Conservation (phyloP, 169 alveolate species). For the Plasmodium chabaudi region DNA sequence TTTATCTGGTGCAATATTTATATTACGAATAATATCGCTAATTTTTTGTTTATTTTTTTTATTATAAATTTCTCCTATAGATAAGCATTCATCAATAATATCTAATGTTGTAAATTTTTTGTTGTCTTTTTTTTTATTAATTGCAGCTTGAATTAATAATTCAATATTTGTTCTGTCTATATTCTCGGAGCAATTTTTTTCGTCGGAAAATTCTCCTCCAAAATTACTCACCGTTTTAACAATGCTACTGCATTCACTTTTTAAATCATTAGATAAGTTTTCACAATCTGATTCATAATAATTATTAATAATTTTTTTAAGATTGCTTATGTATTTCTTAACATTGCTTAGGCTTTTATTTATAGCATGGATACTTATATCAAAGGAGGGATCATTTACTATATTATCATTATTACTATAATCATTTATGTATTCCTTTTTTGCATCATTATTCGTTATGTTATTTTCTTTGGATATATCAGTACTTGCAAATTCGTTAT, state of each 20-base stretch:
- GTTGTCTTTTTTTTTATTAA: conserved; percentile 50
- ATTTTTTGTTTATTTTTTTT: neutral
- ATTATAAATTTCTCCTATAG: conserved; percentile 32
- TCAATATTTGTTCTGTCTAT: conserved; percentile 21
- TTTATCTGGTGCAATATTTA: neutral
- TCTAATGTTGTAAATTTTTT: conserved; percentile 34
- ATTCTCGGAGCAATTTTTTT: neutral
- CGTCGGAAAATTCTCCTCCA: neutral
- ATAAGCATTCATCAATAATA: conserved; percentile 65
- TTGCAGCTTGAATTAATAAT: conserved; percentile 5
- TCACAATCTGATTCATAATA: conserved; percentile 4
- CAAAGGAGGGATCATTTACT: neutral
- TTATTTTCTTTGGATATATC: too few species aligned
- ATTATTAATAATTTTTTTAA: conserved; percentile 15
- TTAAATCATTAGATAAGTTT: neutral
- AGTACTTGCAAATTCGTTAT: too few species aligned
- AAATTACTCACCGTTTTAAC: conserved; percentile 9
- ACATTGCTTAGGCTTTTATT: conserved; percentile 22
- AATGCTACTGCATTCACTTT: conserved; percentile 19
- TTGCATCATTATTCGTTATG: too few species aligned
- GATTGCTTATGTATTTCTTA: conserved; percentile 18
- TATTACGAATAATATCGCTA: neutral
- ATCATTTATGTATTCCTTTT: too few species aligned
- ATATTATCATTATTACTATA: too few species aligned
- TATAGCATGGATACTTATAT: conserved; percentile 31